Evolutionary conservation across 257 asterid species (phyloP).

Genomic region (Nicotiana paniculata): DNA sequence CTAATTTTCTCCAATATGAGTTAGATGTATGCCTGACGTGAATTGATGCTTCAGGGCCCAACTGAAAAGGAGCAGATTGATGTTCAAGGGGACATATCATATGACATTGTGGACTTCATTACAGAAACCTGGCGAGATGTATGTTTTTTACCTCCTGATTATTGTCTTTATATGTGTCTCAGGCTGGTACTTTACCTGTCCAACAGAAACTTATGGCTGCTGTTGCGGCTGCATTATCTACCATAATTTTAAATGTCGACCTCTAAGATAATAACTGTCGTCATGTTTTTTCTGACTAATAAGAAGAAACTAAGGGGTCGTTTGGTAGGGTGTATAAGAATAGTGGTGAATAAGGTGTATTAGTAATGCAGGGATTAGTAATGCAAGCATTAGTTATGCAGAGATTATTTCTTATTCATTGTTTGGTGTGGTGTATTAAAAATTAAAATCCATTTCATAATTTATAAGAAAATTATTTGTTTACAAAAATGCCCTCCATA

Average conservation of each 20-base stretch:
- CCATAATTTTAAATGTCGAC: not conserved
- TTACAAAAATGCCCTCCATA: no score
- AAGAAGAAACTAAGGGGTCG: not conserved
- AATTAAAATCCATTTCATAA: no score
- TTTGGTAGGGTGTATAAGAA: no score
- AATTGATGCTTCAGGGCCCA: conserved; percentile 56
- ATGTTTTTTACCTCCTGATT: conserved; percentile 24
- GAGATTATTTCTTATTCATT: no score
- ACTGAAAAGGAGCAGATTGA: conserved; percentile 98
- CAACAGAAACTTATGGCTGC: not conserved
- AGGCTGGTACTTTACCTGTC: not conserved
- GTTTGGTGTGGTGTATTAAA: no score
- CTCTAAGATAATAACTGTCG: not conserved
- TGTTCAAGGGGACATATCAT: conserved; percentile 97
- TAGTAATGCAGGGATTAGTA: no score
- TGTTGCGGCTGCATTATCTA: not conserved
- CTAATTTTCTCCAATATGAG: conserved; percentile 3
- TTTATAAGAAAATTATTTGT: no score
- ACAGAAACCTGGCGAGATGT: conserved; percentile 96
- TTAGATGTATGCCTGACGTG: not conserved
- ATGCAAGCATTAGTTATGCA: no score
- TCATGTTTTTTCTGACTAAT: not conserved
- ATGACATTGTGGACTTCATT: conserved; percentile 91
- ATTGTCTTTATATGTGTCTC: not conserved
- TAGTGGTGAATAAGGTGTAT: no score